Conservation (phyloP, 129 eudicot genomes). For the Escallonia rubra region DNA sequence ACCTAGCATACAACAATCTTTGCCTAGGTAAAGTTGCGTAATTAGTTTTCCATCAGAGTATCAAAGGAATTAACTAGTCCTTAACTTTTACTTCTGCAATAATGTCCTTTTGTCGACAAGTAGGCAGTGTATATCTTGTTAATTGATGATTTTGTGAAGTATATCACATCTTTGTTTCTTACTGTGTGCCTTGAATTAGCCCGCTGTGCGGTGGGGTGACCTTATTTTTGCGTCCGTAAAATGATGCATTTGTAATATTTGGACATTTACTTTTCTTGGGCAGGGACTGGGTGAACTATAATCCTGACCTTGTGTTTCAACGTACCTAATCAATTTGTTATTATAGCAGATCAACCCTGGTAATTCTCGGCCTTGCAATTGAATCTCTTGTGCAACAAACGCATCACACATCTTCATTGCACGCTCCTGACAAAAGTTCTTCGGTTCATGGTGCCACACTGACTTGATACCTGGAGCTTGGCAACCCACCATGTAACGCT, state of each 20-base stretch:
- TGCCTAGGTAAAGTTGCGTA: slow-evolving; percentile 57
- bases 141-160: neutral
- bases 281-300: too few relatives aligned
- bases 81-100: neutral
- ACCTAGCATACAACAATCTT: slow-evolving; percentile 46
- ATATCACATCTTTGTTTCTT: neutral
- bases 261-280: neutral
- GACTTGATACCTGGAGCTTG: neutral
- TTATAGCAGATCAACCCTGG: slow-evolving; percentile 50
- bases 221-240: neutral
- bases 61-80: neutral
- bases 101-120: neutral
- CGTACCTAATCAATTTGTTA: too few relatives aligned
- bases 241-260: neutral
- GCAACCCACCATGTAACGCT: neutral
- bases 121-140: neutral
- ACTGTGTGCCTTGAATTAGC: neutral
- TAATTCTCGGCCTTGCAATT: slow-evolving; percentile 56
- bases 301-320: neutral
- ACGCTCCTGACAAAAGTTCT: slow-evolving; percentile 36
- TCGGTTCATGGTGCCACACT: slow-evolving; percentile 45
- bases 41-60: neutral
- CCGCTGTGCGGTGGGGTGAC: neutral
- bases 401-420: slow-evolving; percentile 37
- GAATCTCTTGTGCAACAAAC: slow-evolving; percentile 39